Percentiles rank a stretch among this genome's conserved stretches.
These are phyloP conservation scores for Aspergillus hiratsukae DNA, from an alignment of 2,329 filamentous ascomycete species.

Conservation along the genomic window DNA sequence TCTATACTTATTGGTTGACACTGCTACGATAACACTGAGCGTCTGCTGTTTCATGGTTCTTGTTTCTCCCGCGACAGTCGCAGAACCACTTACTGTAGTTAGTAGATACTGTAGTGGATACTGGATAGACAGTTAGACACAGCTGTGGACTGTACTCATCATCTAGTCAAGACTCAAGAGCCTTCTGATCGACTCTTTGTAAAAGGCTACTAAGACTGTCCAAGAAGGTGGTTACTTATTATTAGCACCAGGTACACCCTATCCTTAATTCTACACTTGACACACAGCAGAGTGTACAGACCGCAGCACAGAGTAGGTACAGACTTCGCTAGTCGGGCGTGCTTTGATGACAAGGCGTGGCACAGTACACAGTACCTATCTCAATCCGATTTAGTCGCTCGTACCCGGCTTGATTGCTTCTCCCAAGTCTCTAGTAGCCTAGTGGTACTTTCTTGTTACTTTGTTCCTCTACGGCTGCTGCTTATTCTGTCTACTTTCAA, in stretches of 20 bases:
- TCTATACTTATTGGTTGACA: not conserved
- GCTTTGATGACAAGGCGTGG: not conserved
- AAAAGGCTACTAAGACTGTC: not conserved
- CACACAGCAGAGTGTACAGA: not conserved
- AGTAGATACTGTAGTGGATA: not conserved
- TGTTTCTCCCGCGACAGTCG: constrained; percentile 19
- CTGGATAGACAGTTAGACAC: too few relatives aligned
- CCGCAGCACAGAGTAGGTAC: too few relatives aligned
- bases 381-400: not conserved
- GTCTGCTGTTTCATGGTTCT: constrained; percentile 17
- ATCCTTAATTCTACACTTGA: not conserved
- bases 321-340: not conserved
- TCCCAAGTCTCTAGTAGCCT: not conserved
- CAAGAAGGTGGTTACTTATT: not conserved
- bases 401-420: not conserved
- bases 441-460: not conserved
- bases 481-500: not conserved
- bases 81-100: not conserved
- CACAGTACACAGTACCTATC: not conserved
- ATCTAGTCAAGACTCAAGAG: too few relatives aligned
- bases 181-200: not conserved
- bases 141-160: too few relatives aligned
- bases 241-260: not conserved
- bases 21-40: not conserved
- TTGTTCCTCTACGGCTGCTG: constrained; percentile 1